phyloP scores from a whole-genome alignment of 2,329 filamentous ascomycete genomes.

The Raffaelea deltoideospora region DNA sequence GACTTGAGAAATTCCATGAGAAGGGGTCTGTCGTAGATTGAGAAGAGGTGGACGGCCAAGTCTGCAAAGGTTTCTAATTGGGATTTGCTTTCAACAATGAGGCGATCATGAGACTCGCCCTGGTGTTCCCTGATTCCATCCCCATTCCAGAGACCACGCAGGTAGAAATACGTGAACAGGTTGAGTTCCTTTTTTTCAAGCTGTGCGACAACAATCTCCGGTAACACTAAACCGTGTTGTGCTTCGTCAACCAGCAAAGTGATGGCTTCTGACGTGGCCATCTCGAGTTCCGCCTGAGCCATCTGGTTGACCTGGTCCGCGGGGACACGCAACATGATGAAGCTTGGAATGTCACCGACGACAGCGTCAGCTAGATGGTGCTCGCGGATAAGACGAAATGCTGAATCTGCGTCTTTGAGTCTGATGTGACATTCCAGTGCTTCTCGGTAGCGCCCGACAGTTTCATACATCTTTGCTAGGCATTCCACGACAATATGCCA shows the following conservation, averaged over 20 bases:
- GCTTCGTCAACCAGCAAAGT: conserved; percentile 81
- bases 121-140: conserved; percentile 43
- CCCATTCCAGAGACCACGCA: conserved; percentile 72
- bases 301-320: conserved; percentile 52
- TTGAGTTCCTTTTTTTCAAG: conserved; percentile 51
- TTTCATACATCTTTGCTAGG: conserved; percentile 71
- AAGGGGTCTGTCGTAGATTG: conserved; percentile 61
- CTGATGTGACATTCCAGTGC: conserved; percentile 80
- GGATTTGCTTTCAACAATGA: conserved; percentile 44
- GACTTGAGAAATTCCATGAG: conserved; percentile 78
- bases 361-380: conserved; percentile 83
- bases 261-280: conserved; percentile 69
- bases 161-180: conserved; percentile 82
- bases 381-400: conserved; percentile 73
- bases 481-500: conserved; percentile 84
- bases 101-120: conserved; percentile 38
- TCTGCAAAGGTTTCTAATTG: conserved; percentile 81
- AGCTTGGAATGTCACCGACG: conserved; percentile 74
- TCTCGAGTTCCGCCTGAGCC: conserved; percentile 55
- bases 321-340: conserved; percentile 76
- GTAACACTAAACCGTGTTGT: conserved; percentile 70
- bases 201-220: conserved; percentile 64
- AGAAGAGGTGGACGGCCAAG: conserved; percentile 72
- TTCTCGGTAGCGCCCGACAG: conserved; percentile 65
- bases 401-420: conserved; percentile 80